These are phyloP conservation scores for Neonothopanus nambi DNA, from an alignment of 1,284 basidiomycete genomes.

Conservation along the genomic window DNA sequence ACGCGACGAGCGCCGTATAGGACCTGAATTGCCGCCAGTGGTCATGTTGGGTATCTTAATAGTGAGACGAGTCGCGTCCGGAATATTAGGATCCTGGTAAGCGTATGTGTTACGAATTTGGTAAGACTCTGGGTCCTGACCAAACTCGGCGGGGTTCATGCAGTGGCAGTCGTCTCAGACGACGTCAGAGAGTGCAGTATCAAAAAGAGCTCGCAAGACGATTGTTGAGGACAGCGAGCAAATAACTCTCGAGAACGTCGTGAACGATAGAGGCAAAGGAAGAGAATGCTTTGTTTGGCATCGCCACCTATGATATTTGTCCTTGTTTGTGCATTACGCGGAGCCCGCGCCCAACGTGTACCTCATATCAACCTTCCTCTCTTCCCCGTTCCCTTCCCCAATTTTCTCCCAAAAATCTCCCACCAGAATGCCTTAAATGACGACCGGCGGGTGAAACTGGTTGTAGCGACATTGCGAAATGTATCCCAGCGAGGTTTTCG, in stretches of 20 bases:
- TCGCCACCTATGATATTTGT: no score
- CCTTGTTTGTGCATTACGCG: no score
- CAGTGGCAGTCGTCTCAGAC: slow-evolving; percentile 3
- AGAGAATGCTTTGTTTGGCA: not conserved
- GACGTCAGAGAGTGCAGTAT: not conserved
- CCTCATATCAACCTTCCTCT: no score
- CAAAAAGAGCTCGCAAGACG: not conserved
- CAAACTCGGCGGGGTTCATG: slow-evolving; percentile 1
- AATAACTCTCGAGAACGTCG: not conserved
- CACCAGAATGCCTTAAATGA: no score
- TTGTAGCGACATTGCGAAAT: no score
- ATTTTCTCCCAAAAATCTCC: no score
- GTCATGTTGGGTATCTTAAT: slow-evolving; percentile 9
- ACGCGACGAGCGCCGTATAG: slow-evolving; percentile 12
- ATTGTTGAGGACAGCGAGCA: slow-evolving; percentile 1
- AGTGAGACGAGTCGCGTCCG: slow-evolving; percentile 1
- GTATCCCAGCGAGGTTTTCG: no score
- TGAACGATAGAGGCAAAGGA: not conserved
- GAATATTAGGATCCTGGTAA: not conserved
- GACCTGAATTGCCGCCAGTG: not conserved
- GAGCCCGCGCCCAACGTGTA: no score
- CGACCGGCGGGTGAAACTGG: no score
- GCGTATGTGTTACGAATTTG: not conserved
- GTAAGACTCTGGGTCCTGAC: not conserved
- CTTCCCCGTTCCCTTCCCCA: no score